Evolutionary conservation across 352 stramenopile genomes (phyloP).

Genomic region (Globisporangium splendens): DNA sequence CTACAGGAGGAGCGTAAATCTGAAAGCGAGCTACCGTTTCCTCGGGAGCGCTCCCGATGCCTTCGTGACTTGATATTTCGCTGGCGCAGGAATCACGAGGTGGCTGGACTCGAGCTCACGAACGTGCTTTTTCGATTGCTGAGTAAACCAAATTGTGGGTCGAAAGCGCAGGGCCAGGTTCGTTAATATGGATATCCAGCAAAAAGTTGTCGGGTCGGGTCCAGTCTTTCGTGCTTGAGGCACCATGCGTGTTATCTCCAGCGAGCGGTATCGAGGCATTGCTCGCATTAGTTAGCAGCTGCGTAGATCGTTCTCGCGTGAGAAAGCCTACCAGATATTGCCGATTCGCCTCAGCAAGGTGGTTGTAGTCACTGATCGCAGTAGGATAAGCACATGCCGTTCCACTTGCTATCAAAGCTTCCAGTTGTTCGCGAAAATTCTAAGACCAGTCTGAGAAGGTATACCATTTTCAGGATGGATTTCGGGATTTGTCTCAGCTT

Average conservation of each 20-base stretch:
- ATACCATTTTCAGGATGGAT: background rate
- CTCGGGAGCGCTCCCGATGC: conserved; percentile 55
- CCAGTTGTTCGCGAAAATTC: background rate
- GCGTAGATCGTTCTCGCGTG: background rate
- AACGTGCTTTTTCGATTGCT: conserved; percentile 57
- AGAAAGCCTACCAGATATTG: background rate
- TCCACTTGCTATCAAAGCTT: background rate
- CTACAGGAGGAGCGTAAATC: conserved; percentile 21
- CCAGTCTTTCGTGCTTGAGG: conserved; percentile 17
- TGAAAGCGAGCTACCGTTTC: conserved; percentile 56
- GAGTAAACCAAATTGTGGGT: conserved; percentile 52
- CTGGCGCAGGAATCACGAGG: conserved; percentile 49
- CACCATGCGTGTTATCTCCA: background rate
- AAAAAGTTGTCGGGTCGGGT: conserved; percentile 40
- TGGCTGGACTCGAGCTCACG: conserved; percentile 62
- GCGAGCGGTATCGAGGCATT: background rate
- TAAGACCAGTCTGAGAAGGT: background rate
- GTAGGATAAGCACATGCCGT: background rate
- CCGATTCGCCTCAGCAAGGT: background rate
- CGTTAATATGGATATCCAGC: conserved; percentile 49
- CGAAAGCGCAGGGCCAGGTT: conserved; percentile 43
- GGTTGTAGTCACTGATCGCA: background rate
- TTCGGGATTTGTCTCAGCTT: background rate
- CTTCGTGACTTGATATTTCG: conserved; percentile 73
- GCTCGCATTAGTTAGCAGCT: background rate